phyloP scores from a whole-genome alignment of 148 eudicot species.

The Rhododendron williamsianum region DNA sequence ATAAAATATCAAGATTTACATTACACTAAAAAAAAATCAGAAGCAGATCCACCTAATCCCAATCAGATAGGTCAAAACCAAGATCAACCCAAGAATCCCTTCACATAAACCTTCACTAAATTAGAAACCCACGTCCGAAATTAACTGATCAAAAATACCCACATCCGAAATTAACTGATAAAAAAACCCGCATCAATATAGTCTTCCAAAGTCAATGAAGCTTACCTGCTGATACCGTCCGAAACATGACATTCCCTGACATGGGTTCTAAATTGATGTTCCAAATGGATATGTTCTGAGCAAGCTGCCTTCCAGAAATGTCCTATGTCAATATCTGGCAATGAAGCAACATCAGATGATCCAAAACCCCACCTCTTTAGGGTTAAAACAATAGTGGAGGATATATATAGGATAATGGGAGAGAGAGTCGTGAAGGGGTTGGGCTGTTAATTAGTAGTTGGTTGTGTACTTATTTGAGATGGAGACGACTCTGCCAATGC shows the following conservation, averaged over 20 bases:
- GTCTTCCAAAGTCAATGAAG: constrained; percentile 19
- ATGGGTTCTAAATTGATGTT: background rate
- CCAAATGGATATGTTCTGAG: background rate
- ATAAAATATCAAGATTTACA: constrained; percentile 1
- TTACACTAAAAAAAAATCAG: background rate
- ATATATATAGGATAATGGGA: constrained; percentile 7
- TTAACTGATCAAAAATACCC: background rate
- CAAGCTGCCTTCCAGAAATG: background rate
- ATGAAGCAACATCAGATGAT: background rate
- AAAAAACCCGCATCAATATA: background rate
- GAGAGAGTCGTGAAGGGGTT: background rate
- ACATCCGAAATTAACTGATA: background rate
- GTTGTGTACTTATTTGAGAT: background rate
- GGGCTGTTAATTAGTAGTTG: background rate
- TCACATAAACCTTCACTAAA: background rate
- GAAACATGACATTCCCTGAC: constrained; percentile 17
- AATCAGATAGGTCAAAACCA: background rate
- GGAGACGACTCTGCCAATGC: background rate
- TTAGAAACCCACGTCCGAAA: background rate
- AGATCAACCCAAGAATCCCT: background rate
- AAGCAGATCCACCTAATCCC: constrained; percentile 14
- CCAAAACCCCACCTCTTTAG: background rate
- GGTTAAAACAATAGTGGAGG: background rate
- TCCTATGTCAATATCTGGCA: background rate
- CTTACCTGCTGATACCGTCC: constrained; percentile 41